A percentile compares a stretch with the other conserved stretches of the same genome.
These are phyloP conservation scores for Peniophora sp. DNA, from an alignment of 1,284 basidiomycete genomes.

Conservation along the genomic window DNA sequence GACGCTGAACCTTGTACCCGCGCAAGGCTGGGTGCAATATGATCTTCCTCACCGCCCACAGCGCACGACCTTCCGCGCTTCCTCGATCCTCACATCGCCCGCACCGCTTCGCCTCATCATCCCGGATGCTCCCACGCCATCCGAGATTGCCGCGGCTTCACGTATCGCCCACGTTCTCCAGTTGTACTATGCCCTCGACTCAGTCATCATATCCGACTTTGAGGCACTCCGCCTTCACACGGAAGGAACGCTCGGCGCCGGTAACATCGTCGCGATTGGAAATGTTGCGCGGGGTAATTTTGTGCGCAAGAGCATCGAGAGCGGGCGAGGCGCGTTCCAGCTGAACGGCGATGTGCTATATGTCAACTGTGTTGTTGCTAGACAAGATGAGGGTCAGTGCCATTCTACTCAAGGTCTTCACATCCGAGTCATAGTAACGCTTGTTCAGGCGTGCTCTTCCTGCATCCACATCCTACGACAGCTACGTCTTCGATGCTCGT, in stretches of 20 bases:
- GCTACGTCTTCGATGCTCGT: slow-evolving; percentile 39
- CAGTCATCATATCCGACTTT: slow-evolving; percentile 43
- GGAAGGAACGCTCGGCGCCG: slow-evolving; percentile 22
- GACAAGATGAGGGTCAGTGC: too few species aligned
- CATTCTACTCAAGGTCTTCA: too few species aligned
- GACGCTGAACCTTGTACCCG: not conserved
- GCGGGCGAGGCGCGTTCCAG: slow-evolving; percentile 20
- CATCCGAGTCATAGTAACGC: not conserved
- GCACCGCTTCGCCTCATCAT: slow-evolving; percentile 51
- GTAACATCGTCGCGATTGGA: slow-evolving; percentile 58
- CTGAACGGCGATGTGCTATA: slow-evolving; percentile 12
- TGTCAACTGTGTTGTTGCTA: too few species aligned
- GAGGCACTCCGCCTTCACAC: slow-evolving; percentile 26
- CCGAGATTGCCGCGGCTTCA: slow-evolving; percentile 40
- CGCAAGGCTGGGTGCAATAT: not conserved
- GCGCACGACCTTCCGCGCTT: slow-evolving; percentile 45
- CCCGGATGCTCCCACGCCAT: slow-evolving; percentile 23
- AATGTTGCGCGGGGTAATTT: slow-evolving; percentile 10
- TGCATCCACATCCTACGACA: slow-evolving; percentile 57
- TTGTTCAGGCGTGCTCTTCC: slow-evolving; percentile 49
- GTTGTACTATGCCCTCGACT: slow-evolving; percentile 63
- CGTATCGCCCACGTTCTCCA: slow-evolving; percentile 64
- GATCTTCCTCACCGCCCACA: slow-evolving; percentile 13
- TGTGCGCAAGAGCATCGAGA: slow-evolving; percentile 9
- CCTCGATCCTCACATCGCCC: slow-evolving; percentile 48